Evolutionary conservation across 139 green algal genomes (phyloP).

Genomic region (Tetraselmis chui): DNA sequence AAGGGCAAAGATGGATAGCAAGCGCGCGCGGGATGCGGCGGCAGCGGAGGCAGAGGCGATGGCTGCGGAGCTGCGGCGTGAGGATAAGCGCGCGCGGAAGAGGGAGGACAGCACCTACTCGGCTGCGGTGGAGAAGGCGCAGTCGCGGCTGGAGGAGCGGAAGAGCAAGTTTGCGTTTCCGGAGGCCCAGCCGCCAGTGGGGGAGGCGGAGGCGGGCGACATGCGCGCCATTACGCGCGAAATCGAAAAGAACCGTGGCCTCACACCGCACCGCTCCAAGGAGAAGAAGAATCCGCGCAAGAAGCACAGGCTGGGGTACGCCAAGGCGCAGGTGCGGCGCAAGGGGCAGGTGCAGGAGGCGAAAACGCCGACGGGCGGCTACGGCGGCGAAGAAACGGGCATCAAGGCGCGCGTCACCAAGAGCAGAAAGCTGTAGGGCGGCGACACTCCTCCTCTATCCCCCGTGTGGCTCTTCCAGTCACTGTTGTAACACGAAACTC

Average conservation of each 20-base stretch:
- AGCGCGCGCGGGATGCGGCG: slow-evolving; percentile 35
- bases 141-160: background rate
- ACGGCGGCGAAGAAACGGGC: slow-evolving; percentile 89
- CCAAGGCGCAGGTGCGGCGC: slow-evolving; percentile 68
- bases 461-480: no score
- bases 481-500: no score
- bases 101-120: background rate
- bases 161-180: background rate
- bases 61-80: background rate
- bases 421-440: slow-evolving; percentile 41
- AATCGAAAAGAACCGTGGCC: slow-evolving; percentile 94
- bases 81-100: background rate
- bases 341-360: slow-evolving; percentile 82
- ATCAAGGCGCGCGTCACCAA: slow-evolving; percentile 86
- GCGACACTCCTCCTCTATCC: no score
- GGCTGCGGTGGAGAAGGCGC: background rate
- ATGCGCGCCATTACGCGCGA: slow-evolving; percentile 9
- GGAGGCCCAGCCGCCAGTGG: background rate
- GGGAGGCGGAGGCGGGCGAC: background rate
- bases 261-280: slow-evolving; percentile 89
- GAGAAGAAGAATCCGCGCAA: slow-evolving; percentile 92
- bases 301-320: slow-evolving; percentile 70
- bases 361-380: slow-evolving; percentile 34
- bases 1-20: slow-evolving; percentile 52
- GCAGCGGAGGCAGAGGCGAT: slow-evolving; percentile 12